These are phyloP conservation scores for Termitomyces sp. DNA, from an alignment of 768 basidiomycete genomes.

Conservation along the genomic window DNA sequence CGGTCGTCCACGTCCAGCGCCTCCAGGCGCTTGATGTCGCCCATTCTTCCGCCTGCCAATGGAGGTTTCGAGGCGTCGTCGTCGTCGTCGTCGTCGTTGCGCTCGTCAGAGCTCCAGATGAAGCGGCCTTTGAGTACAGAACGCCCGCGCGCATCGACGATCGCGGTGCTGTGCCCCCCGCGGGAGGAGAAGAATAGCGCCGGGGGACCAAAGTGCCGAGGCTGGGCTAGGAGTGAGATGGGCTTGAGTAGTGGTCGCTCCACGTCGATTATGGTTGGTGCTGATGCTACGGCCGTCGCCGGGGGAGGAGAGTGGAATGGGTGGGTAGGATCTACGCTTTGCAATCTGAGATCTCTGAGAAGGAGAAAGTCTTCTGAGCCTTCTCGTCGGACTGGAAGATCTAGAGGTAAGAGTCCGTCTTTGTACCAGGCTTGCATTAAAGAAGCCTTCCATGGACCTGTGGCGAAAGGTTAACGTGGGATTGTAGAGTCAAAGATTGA, in stretches of 20 bases:
- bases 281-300: constrained; percentile 14
- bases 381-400: constrained; percentile 73
- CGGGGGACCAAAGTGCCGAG: constrained; percentile 80
- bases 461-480: neutral
- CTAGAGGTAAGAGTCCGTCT: constrained; percentile 75
- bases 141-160: constrained; percentile 81
- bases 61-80: constrained; percentile 27
- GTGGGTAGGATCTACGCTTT: constrained; percentile 76
- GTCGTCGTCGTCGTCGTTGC: constrained; percentile 39
- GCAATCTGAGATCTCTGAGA: constrained; percentile 69
- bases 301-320: constrained; percentile 58
- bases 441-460: constrained; percentile 84
- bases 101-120: constrained; percentile 69
- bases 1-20: constrained; percentile 74
- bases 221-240: constrained; percentile 73
- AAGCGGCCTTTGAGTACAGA: constrained; percentile 81
- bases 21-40: constrained; percentile 79
- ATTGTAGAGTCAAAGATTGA: neutral
- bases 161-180: constrained; percentile 85
- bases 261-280: constrained; percentile 12
- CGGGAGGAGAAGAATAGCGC: constrained; percentile 83
- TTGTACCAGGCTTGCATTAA: constrained; percentile 90
- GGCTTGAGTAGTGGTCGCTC: constrained; percentile 63
- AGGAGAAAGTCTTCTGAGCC: constrained; percentile 62
- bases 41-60: constrained; percentile 52